Conservation (phyloP, 768 basidiomycete species). For the Vararia minispora region DNA sequence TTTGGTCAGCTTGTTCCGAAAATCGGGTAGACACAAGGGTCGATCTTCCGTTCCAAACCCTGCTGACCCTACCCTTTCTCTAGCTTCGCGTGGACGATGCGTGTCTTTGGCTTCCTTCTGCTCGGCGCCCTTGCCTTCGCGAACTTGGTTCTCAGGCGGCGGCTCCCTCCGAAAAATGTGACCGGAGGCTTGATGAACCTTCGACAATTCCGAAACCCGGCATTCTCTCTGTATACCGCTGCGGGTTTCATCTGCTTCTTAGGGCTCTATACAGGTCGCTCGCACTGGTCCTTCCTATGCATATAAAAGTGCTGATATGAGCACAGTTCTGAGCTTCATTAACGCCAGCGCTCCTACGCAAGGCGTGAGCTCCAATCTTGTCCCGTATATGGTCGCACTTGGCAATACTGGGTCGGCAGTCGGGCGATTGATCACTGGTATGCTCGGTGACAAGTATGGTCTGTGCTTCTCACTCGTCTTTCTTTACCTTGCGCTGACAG, state of each 20-base stretch:
- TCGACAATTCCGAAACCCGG: conserved; percentile 38
- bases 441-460: conserved; percentile 46
- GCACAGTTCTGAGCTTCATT: conserved; percentile 55
- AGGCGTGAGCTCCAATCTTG: conserved; percentile 37
- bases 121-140: conserved; percentile 37
- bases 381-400: conserved; percentile 57
- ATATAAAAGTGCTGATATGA: conserved; percentile 1
- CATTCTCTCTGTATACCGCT: conserved; percentile 46
- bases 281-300: neutral
- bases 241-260: conserved; percentile 50
- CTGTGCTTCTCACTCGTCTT: conserved; percentile 3
- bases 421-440: conserved; percentile 46
- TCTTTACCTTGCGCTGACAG: neutral
- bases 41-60: neutral
- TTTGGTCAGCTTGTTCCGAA: conserved; percentile 40
- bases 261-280: conserved; percentile 44
- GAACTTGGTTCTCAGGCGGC: conserved; percentile 38
- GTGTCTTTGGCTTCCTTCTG: conserved; percentile 56
- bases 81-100: conserved; percentile 74
- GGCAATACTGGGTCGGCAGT: conserved; percentile 56
- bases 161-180: conserved; percentile 42
- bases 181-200: conserved; percentile 52
- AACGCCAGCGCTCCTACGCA: conserved; percentile 40
- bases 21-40: conserved; percentile 36
- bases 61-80: neutral